phyloP scores from a whole-genome alignment of 768 basidiomycete species.

The Chalciporus pseudorubinellus region DNA sequence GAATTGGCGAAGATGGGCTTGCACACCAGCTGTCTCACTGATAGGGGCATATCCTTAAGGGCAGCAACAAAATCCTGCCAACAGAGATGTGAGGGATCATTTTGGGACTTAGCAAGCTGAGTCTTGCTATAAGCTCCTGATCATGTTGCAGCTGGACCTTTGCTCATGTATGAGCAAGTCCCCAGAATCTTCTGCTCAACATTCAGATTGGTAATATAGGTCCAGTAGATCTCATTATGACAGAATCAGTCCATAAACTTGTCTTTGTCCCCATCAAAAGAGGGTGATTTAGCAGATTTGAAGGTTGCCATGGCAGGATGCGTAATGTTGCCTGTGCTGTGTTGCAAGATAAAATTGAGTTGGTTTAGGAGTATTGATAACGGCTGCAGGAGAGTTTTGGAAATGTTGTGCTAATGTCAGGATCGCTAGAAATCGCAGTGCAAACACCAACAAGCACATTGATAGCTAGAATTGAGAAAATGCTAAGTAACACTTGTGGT shows the following conservation, averaged over 20 bases:
- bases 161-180: not conserved
- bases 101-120: not conserved
- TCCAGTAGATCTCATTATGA: not conserved
- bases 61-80: not conserved
- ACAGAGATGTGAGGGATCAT: not conserved
- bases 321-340: too few relatives aligned
- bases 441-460: too few relatives aligned
- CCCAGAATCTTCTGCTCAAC: not conserved
- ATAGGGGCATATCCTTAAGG: not conserved
- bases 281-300: not conserved
- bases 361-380: too few relatives aligned
- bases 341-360: too few relatives aligned
- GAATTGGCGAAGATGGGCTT: not conserved
- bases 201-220: not conserved
- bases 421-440: too few relatives aligned
- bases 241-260: not conserved
- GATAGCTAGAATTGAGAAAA: too few relatives aligned
- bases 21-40: not conserved
- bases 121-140: not conserved
- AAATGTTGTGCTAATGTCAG: too few relatives aligned
- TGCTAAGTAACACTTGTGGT: too few relatives aligned
- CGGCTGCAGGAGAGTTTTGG: too few relatives aligned
- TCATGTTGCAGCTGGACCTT: not conserved
- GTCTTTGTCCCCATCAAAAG: not conserved
- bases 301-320: not conserved